Evolutionary conservation across 2,329 filamentous ascomycete genomes (phyloP).

Genomic region (Exophiala sp.): DNA sequence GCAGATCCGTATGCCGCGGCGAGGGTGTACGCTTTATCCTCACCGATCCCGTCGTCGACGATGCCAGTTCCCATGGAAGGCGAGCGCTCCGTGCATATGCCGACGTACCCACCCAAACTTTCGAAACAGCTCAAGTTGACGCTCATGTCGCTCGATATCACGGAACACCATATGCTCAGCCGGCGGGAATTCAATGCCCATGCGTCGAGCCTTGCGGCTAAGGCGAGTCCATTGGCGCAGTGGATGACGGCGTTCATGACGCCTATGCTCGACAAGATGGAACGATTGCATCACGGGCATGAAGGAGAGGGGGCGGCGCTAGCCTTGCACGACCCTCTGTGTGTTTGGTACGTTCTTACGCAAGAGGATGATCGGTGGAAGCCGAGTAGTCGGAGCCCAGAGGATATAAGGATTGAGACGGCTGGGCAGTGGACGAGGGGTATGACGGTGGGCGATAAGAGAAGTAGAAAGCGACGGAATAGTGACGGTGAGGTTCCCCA

Average conservation of each 20-base stretch:
- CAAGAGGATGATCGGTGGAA: constrained; percentile 37
- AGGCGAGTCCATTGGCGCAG: constrained; percentile 62
- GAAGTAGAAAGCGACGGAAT: constrained; percentile 48
- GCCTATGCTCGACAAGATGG: constrained; percentile 68
- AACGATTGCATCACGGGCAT: constrained; percentile 56
- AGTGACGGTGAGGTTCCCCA: constrained; percentile 59
- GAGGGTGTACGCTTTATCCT: constrained; percentile 73
- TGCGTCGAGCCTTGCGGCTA: constrained; percentile 54
- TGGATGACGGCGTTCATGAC: constrained; percentile 71
- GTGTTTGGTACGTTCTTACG: constrained; percentile 73
- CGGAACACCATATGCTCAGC: constrained; percentile 64
- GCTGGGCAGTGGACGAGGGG: constrained; percentile 91
- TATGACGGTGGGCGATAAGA: constrained; percentile 79
- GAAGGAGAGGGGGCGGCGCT: constrained; percentile 51
- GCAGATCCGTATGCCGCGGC: constrained; percentile 79
- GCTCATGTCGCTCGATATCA: constrained; percentile 75
- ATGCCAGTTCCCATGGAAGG: constrained; percentile 63
- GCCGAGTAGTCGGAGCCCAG: constrained; percentile 52
- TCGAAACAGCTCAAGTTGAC: constrained; percentile 63
- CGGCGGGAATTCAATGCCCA: constrained; percentile 57
- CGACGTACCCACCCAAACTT: constrained; percentile 62
- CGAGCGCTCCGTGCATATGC: constrained; percentile 43
- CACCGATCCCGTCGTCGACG: constrained; percentile 68
- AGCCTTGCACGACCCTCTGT: constrained; percentile 73
- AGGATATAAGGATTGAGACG: constrained; percentile 89